These are phyloP conservation scores for Neurospora sp. DNA, from an alignment of 495 filamentous ascomycete species.

Conservation along the genomic window DNA sequence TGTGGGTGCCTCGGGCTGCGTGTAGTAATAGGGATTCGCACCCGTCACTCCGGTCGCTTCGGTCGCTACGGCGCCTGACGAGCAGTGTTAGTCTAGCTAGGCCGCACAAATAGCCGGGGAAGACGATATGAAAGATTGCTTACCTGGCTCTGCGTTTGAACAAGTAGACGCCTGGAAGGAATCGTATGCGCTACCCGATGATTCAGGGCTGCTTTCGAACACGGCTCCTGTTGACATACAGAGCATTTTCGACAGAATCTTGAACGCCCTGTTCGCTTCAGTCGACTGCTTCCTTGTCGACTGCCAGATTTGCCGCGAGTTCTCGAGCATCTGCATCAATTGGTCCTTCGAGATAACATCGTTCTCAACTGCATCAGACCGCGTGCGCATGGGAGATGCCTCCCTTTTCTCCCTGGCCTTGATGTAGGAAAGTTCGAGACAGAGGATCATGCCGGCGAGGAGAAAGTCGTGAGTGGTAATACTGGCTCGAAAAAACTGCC, in stretches of 20 bases:
- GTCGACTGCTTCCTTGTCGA: constrained; percentile 5
- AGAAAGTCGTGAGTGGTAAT: constrained; percentile 27
- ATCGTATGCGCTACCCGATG: not conserved
- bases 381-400: not conserved
- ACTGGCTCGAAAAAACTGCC: constrained; percentile 22
- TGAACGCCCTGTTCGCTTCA: constrained; percentile 19
- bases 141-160: not conserved
- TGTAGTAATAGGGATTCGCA: not conserved
- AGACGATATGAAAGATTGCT: not conserved
- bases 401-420: constrained; percentile 10
- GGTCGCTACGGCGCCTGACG: not conserved
- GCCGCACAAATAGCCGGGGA: not conserved
- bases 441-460: constrained; percentile 31
- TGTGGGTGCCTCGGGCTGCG: not conserved
- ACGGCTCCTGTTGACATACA: constrained; percentile 12
- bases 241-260: constrained; percentile 21
- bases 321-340: constrained; percentile 15
- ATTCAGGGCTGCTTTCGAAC: constrained; percentile 12
- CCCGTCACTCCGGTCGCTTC: not conserved
- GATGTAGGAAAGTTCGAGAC: constrained; percentile 21
- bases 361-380: not conserved
- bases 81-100: not conserved
- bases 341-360: constrained; percentile 14
- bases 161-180: not conserved
- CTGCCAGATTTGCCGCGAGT: constrained; percentile 19